Evolutionary conservation across 1,284 basidiomycete genomes (phyloP), one percentile per base, ranked within the genome.

Genomic region (Dichomitus squalens): DNA sequence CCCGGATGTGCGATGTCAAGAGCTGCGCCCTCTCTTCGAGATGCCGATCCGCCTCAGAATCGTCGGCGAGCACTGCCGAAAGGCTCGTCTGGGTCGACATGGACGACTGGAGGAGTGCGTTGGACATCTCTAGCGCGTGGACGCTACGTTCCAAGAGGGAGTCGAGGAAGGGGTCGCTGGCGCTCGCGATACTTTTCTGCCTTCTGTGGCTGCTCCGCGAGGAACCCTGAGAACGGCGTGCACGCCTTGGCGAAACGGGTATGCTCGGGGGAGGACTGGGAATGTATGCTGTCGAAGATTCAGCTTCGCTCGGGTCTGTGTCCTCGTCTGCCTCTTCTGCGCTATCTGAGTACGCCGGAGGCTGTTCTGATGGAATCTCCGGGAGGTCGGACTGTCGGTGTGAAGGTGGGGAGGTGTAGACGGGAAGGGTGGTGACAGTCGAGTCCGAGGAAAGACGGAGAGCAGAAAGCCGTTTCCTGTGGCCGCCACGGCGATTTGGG

Each of bases 81-180:
- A 88, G 75, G 53, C 79, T 82, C 23, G 82, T 77, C 60, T 88
- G 83, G 0, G 89, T 87, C 33, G 85, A 82, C 66, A 91, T 86
- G 31, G 87, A 88, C 7, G 83, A 84, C 65, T 88, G 85, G 35
- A 92, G 76, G 18, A 93, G 76, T 4, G 83, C 79, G 60, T 93
- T 93, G 7, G 90, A 92, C 77, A 91, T 85, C 69, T 93, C 91
- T 8, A 93, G 77, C 4, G 91, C 91, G 72, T 90, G 85, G 16
- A 93, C 87, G 61, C 88, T 91, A 59, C 90, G 83, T 60, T 85
- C 88, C 3, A 93, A 79, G 14, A 93, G 76, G n/a, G 86, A 81
- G 71, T 92, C 90, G 21, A 92, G 79, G 65, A 82, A 85, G 21
- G 77, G 73, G 60, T 79, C 76, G 21, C 67, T 65, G 4, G 68